A percentile compares a stretch with the other conserved stretches of the same genome.
Conservation (phyloP, 129 eudicot species). For the Tagetes patula region DNA sequence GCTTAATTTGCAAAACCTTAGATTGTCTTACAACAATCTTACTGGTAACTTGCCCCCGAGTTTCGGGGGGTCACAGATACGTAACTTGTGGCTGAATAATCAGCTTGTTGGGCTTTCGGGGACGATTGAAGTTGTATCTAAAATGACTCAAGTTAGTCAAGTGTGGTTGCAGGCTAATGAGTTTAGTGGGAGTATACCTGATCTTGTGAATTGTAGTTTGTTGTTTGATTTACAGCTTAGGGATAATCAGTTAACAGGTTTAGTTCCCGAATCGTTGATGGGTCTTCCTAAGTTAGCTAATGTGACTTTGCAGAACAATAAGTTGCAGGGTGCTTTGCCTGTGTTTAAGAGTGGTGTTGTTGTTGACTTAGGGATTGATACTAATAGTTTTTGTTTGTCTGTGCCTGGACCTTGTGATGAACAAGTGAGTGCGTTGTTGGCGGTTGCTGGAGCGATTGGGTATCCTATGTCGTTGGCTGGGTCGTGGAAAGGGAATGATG, state of each 20-base stretch:
- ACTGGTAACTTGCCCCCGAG: constrained; percentile 51
- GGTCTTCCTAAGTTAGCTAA: constrained; percentile 47
- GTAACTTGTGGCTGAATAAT: constrained; percentile 58
- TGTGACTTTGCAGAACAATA: constrained; percentile 52
- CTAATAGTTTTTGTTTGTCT: constrained; percentile 47
- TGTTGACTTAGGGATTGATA: constrained; percentile 35
- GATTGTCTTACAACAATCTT: constrained; percentile 59
- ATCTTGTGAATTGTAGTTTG: constrained; percentile 38
- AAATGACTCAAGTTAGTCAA: constrained; percentile 41
- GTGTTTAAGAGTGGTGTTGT: constrained; percentile 36
- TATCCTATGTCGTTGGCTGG: constrained; percentile 58
- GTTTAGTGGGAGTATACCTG: constrained; percentile 64
- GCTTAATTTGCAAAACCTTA: constrained; percentile 42
- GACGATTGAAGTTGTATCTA: constrained; percentile 40
- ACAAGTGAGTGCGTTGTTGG: constrained; percentile 52
- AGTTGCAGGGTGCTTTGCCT: constrained; percentile 67
- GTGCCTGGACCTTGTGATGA: constrained; percentile 65
- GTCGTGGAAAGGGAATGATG: constrained; percentile 62
- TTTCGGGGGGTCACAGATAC: constrained; percentile 46
- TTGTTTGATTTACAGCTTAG: constrained; percentile 60
- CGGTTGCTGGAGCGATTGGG: constrained; percentile 42
- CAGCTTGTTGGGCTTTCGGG: constrained; percentile 58
- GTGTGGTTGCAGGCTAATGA: constrained; percentile 62
- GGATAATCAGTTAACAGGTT: constrained; percentile 59
- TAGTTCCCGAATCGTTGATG: constrained; percentile 52